phyloP scores from a whole-genome alignment of 371 early-diverging fungal genomes.

The Lichtheimia hyalospora region DNA sequence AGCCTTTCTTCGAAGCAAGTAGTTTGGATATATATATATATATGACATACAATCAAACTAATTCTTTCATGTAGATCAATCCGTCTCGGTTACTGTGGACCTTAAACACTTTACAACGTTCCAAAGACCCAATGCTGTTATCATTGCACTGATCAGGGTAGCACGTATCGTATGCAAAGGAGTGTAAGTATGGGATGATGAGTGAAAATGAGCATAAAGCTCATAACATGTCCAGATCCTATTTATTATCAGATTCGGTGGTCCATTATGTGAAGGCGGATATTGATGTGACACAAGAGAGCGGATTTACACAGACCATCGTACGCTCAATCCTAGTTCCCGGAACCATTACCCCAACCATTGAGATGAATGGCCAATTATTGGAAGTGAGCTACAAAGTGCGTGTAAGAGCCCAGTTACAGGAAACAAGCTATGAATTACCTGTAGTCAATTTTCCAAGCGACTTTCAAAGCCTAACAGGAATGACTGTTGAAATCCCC shows the following conservation, averaged over 20 bases:
- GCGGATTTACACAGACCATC: conserved; percentile 10
- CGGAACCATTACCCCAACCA: conserved; percentile 15
- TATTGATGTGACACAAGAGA: conserved; percentile 9
- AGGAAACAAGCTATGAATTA: conserved; percentile 10
- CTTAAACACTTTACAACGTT: conserved; percentile 14
- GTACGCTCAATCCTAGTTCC: conserved; percentile 14
- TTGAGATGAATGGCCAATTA: conserved; percentile 11
- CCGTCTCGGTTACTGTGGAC: conserved; percentile 14
- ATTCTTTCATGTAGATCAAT: conserved; percentile 10
- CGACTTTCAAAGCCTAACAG: conserved; percentile 6
- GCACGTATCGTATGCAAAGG: conserved; percentile 14
- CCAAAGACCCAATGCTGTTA: conserved; percentile 6
- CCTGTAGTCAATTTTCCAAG: neutral
- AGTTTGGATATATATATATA: neutral
- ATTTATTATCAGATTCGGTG: conserved; percentile 4
- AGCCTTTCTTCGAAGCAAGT: conserved; percentile 16
- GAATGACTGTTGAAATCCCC: conserved; percentile 15
- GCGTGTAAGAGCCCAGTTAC: conserved; percentile 14
- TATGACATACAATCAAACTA: neutral
- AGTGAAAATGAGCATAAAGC: neutral
- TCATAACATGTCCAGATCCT: conserved; percentile 7
- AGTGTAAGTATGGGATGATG: conserved; percentile 12
- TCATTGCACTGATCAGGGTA: conserved; percentile 11
- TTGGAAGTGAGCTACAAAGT: conserved; percentile 16
- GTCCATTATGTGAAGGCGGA: conserved; percentile 16